Base-by-base conservation (phyloP, 2,329 filamentous ascomycete species). In the Leptographium radiaticola region DNA sequence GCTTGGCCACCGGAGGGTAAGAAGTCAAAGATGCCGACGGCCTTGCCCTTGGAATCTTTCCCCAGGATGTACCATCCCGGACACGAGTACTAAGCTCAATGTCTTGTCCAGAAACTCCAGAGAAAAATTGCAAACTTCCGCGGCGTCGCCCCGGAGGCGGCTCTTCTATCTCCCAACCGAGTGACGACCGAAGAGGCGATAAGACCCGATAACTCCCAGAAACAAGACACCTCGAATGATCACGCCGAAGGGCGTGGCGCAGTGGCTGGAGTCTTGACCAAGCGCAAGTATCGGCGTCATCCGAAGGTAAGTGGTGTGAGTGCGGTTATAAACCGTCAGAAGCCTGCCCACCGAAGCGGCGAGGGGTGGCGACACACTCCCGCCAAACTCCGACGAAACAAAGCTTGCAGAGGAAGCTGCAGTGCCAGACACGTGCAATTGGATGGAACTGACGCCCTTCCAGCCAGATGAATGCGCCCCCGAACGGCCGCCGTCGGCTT, bases 391-490 rank as follows among this genome's bases (percentile, higher is more conserved):
- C 25, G 42, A 15, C 20, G 18, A 12, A 5, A 25, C 10, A 12
- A 13, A 12, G 15, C 42, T 6, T 7, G 18, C 11, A 25, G 20
- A 25, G 25, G 10, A 44, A 11, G 18, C 40, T 18, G 6, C n/a
- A n/a, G 20, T 18, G 42, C 6, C 18, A 44, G 25, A 25, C 18
- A 44, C 13, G 9, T 11, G 20, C 5, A 16, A 31, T 16, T 4
- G 20, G 11, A 45, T 20, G 30, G 16, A 18, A 25, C 47, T 46
- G 20, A 46, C 36, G 20, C 9, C 12, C 42, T 51, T 33, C 18
- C 33, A 88, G 80, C 75, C 86, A 4, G 87, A 93, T 60, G 84
- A 89, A 55, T 81, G 87, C 69, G 87, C 87, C 0, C 87, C 87
- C 2, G 86, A 90, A 63, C 75, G 87, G 30, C 86, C 87, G 1